Percentiles rank a stretch among this genome's conserved stretches.
Conservation (phyloP, 2,329 filamentous ascomycete genomes). For the Epichloe typhina region DNA sequence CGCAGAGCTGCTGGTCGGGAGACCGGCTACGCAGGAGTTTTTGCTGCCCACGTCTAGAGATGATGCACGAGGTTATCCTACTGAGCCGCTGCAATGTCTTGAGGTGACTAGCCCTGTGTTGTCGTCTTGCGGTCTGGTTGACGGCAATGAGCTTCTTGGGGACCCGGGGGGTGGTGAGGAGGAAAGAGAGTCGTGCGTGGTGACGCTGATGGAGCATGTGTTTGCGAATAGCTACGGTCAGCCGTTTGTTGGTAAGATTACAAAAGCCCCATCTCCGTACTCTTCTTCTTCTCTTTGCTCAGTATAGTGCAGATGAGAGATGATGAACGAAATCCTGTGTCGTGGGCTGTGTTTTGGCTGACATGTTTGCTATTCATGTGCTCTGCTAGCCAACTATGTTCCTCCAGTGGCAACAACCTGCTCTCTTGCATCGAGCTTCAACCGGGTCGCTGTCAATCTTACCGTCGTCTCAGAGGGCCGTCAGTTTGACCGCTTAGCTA, state of each 20-base stretch:
- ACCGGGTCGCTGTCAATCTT: conserved; percentile 62
- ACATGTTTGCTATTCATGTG: background rate
- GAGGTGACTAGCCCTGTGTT: conserved; percentile 56
- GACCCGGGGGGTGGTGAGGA: background rate
- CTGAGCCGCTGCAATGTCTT: conserved; percentile 38
- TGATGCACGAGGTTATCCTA: background rate
- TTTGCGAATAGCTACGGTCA: conserved; percentile 63
- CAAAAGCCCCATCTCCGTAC: too few species aligned
- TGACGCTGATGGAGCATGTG: conserved; percentile 54
- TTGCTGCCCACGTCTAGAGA: background rate
- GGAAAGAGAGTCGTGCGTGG: conserved; percentile 25
- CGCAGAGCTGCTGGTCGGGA: background rate
- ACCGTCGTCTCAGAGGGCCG: conserved; percentile 57
- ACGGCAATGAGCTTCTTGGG: conserved; percentile 4
- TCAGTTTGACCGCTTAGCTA: conserved; percentile 64
- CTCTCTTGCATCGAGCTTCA: conserved; percentile 56
- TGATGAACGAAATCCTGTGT: background rate
- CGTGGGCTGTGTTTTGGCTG: background rate
- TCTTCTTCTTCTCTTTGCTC: background rate
- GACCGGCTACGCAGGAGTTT: too few species aligned
- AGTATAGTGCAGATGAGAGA: background rate
- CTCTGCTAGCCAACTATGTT: conserved; percentile 6
- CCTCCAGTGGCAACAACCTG: conserved; percentile 43
- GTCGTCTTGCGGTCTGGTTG: conserved; percentile 27
- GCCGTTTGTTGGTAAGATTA: conserved; percentile 53